Base-by-base conservation (phyloP, 2,329 filamentous ascomycete genomes). In the Tricladium varicosporioides region DNA sequence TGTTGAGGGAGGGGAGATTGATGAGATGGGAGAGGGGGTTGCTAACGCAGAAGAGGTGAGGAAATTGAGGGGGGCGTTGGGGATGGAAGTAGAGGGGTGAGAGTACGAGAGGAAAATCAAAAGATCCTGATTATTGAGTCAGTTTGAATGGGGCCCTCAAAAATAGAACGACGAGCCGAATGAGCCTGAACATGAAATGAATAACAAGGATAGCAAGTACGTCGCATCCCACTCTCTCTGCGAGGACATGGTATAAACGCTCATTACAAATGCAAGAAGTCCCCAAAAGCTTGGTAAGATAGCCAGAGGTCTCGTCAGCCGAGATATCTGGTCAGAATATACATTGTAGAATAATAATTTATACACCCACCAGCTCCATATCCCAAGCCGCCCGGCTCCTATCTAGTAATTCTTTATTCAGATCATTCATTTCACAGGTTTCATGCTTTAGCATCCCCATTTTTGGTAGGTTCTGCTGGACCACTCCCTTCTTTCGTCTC, bases 1-100 rank as follows among this genome's bases (percentile, higher is more conserved):
- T 27, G 70, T 75, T 42, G 67, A 67, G 5, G 59, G 59, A 5
- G 55, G 59, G 8, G 72, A 44, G 40, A 33, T 67, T 0, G 73
- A 74, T 46, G 58, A 61, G 16, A 71, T 69, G 3, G 67, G 51
- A 56, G 57, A 8, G 32, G 22, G 22, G 22, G 4, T 27, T 7
- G 22, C 22, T 27, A 27, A 27, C 22, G 22, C 7, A 7, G 54
- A 57, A 15, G 67, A 69, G 57, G 56, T 69, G n/a, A 51, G 22
- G 50, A 48, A 19, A 14, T 54, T 67, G 43, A 60, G 54, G 53
- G 22, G 22, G 19, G 15, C 45, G 11, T 32, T 54, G 19, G 33
- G 22, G 22, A 27, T 27, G 22, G 22, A 7, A 27, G 22, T 27
- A 7, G 22, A 27, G 7, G 22, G 22, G 22, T 27, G 22, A 27